Base-by-base conservation (phyloP, 1,139 yeast genomes). In the Pichia sorboxylosa region DNA sequence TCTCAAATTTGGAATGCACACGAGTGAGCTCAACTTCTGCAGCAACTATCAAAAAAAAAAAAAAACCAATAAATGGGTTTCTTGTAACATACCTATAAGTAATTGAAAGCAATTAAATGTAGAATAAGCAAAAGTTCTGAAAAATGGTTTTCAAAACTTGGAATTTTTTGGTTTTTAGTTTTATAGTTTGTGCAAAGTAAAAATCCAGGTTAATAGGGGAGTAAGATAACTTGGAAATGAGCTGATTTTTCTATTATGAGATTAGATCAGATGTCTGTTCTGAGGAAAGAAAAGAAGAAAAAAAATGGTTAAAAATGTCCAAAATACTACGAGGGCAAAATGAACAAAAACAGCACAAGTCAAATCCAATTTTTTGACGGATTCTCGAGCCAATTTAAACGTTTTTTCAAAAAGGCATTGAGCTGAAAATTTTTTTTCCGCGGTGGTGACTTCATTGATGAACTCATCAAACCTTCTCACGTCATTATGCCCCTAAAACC, bases 251-350 rank as follows among this genome's bases (percentile, higher is more conserved):
- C 28, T 34, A 32, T 28, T 9, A n/a, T 38, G 41, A 36, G 41
- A 38, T 22, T 31, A 36, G 41, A 38, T 38, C 33, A 38, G 37
- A 27, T 23, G 41, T 38, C 41, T 38, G 41, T 38, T 35, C 41
- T 38, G 41, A 32, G 29, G 41, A 38, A 36, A 28, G 30, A 29
- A 23, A 19, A 16, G 24, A 24, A 22, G 24, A 20, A 18, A 28
- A 21, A 33, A 30, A 27, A 29, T 17, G 33, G 21, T 13, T n/a
- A 34, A 34, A 37, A 30, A 20, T n/a, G n/a, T n/a, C n/a, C 22
- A 8, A 19, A 19, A 19, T 19, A 19, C 22, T 19, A 19, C 22
- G 11, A 19, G 22, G 11, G 11, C 22, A 19, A 19, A 19, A 19
- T 19, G 22, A 19, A 19, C 11, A 19, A 19, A 19, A 10, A 19